Conservation (phyloP, 2,329 filamentous ascomycete species). For the Phialophora expanda region DNA sequence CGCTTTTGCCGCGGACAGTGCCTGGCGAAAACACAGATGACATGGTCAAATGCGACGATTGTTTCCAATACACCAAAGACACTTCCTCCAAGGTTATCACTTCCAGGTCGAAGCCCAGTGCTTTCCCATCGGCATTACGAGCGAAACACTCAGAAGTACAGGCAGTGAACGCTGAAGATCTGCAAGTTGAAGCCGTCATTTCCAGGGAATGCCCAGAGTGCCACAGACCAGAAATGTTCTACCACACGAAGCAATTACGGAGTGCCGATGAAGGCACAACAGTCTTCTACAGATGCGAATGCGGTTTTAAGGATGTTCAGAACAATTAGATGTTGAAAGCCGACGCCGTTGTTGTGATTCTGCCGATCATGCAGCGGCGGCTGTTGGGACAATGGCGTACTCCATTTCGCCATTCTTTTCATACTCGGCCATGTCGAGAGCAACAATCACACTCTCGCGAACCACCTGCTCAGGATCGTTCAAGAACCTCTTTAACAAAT, state of each 20-base stretch:
- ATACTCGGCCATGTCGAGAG: slow-evolving; percentile 96
- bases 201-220: slow-evolving; percentile 78
- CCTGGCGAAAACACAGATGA: slow-evolving; percentile 65
- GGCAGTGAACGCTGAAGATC: slow-evolving; percentile 75
- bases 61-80: slow-evolving; percentile 82
- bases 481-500: slow-evolving; percentile 79
- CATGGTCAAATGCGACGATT: slow-evolving; percentile 81
- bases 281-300: slow-evolving; percentile 86
- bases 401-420: slow-evolving; percentile 87
- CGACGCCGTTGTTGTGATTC: slow-evolving; percentile 14
- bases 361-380: slow-evolving; percentile 21
- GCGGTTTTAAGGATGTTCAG: slow-evolving; percentile 69
- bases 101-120: slow-evolving; percentile 83
- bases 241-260: slow-evolving; percentile 81
- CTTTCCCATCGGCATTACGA: slow-evolving; percentile 88
- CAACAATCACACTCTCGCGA: slow-evolving; percentile 90
- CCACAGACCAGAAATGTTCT: slow-evolving; percentile 80
- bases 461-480: slow-evolving; percentile 93
- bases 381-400: slow-evolving; percentile 81
- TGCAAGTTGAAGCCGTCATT: slow-evolving; percentile 73
- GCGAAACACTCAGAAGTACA: slow-evolving; percentile 87
- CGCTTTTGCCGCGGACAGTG: slow-evolving; percentile 82
- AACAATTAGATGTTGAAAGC: slow-evolving; percentile 45
- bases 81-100: slow-evolving; percentile 75
- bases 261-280: slow-evolving; percentile 95